phyloP scores from a whole-genome alignment of 2,329 filamentous ascomycete species.

The Pseudogymnoascus sp. region DNA sequence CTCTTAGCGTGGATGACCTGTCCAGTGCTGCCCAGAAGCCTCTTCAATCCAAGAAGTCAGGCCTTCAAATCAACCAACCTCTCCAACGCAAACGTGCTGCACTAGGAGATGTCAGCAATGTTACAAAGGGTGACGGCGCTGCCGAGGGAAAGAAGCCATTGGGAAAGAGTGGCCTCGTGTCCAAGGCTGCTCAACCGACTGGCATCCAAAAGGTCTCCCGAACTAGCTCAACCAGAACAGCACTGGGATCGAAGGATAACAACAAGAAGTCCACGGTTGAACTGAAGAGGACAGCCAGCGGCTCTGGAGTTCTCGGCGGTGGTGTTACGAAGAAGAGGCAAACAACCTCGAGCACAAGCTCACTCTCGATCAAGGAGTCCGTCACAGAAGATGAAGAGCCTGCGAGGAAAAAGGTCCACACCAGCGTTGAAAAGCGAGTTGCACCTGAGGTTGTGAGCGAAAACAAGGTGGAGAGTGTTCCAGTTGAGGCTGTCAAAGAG shows the following conservation, averaged over 20 bases:
- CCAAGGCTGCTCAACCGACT: constrained; percentile 74
- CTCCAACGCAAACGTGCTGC: constrained; percentile 68
- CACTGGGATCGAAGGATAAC: constrained; percentile 55
- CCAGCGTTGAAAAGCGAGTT: constrained; percentile 40
- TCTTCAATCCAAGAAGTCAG: constrained; percentile 62
- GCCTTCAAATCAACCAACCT: constrained; percentile 35
- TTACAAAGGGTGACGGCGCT: constrained; percentile 64
- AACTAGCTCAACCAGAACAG: constrained; percentile 51
- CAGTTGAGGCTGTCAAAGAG: constrained; percentile 19
- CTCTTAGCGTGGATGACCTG: constrained; percentile 54
- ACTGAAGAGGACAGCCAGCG: constrained; percentile 63
- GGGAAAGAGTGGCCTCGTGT: constrained; percentile 59
- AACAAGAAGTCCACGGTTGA: constrained; percentile 55
- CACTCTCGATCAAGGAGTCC: constrained; percentile 53
- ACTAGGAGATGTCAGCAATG: constrained; percentile 92
- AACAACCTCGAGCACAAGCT: constrained; percentile 39
- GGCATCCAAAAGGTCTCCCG: constrained; percentile 66
- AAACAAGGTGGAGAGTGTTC: constrained; percentile 27
- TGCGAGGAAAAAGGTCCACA: constrained; percentile 55
- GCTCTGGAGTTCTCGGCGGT: constrained; percentile 57
- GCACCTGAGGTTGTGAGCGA: constrained; percentile 29
- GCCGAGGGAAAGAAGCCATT: constrained; percentile 64
- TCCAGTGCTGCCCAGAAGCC: constrained; percentile 49
- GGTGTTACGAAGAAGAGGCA: constrained; percentile 60
- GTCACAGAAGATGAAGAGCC: constrained; percentile 58